phyloP scores from a whole-genome alignment of 1,284 basidiomycete genomes.

The Irpex sp. region DNA sequence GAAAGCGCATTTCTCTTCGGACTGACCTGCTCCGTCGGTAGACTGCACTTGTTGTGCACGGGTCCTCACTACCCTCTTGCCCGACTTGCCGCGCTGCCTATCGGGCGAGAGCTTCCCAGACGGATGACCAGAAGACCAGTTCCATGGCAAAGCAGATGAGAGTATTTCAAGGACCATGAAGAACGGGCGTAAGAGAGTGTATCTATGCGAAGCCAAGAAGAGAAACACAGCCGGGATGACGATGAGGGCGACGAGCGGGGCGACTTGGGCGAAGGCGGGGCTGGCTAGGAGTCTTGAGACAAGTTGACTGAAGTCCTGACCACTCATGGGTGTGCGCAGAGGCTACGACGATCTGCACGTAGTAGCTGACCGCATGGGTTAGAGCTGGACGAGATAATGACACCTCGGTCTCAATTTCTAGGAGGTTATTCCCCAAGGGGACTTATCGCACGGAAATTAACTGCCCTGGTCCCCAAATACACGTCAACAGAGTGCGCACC shows the following conservation, averaged over 20 bases:
- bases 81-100: constrained; percentile 35
- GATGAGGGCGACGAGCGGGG: background rate
- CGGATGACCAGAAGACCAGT: constrained; percentile 40
- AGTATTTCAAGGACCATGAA: constrained; percentile 57
- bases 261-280: background rate
- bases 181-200: constrained; percentile 30
- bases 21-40: constrained; percentile 2
- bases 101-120: constrained; percentile 30
- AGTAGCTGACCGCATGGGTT: background rate
- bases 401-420: too few relatives aligned
- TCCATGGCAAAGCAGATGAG: constrained; percentile 53
- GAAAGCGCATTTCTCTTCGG: background rate
- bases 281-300: background rate
- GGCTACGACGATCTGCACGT: constrained; percentile 3
- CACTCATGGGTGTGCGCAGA: background rate
- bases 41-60: constrained; percentile 49
- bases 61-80: constrained; percentile 47
- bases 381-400: background rate
- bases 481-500: background rate
- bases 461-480: background rate
- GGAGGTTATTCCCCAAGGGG: background rate
- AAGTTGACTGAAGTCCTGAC: background rate
- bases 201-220: background rate
- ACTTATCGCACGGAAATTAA: background rate
- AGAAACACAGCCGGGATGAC: background rate